Conservation (phyloP, 2,329 filamentous ascomycete species). For the Eutypa lata region DNA sequence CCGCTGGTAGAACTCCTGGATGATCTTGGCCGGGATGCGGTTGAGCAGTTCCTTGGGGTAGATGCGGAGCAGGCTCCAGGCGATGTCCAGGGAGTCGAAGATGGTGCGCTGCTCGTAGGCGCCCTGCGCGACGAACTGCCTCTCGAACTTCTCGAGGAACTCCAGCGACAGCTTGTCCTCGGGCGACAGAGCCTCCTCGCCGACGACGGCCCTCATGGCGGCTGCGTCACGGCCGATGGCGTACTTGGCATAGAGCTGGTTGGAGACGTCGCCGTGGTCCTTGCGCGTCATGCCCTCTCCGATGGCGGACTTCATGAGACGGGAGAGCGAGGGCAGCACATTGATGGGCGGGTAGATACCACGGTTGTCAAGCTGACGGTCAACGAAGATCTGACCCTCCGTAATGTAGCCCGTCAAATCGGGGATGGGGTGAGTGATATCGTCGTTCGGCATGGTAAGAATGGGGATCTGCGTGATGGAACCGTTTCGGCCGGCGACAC, state of each 20-base stretch:
- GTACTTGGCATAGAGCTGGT: conserved; percentile 99
- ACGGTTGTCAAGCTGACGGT: conserved; percentile 91
- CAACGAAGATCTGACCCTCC: conserved; percentile 97
- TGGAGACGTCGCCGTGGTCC: conserved; percentile 97
- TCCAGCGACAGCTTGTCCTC: conserved; percentile 98
- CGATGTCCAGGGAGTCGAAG: conserved; percentile 90
- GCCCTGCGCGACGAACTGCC: conserved; percentile 87
- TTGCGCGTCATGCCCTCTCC: conserved; percentile 94
- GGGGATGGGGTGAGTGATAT: conserved; percentile 98
- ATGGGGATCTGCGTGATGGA: conserved; percentile 99
- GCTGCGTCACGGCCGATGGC: conserved; percentile 98
- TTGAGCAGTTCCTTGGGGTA: conserved; percentile 98
- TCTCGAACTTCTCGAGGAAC: conserved; percentile 98
- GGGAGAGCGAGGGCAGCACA: conserved; percentile 93
- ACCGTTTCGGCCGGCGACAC: conserved; percentile 93
- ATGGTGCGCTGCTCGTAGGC: conserved; percentile 90
- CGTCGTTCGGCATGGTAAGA: conserved; percentile 98
- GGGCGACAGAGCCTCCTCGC: conserved; percentile 90
- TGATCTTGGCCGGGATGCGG: conserved; percentile 80
- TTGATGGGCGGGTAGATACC: conserved; percentile 99
- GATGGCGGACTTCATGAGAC: conserved; percentile 99
- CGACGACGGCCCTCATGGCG: conserved; percentile 98
- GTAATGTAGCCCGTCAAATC: conserved; percentile 99
- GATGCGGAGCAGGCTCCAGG: conserved; percentile 93
- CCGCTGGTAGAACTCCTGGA: conserved; percentile 80